Evolutionary conservation across 179 eudicot genomes (phyloP).

Genomic region (Spinacia oleracea): DNA sequence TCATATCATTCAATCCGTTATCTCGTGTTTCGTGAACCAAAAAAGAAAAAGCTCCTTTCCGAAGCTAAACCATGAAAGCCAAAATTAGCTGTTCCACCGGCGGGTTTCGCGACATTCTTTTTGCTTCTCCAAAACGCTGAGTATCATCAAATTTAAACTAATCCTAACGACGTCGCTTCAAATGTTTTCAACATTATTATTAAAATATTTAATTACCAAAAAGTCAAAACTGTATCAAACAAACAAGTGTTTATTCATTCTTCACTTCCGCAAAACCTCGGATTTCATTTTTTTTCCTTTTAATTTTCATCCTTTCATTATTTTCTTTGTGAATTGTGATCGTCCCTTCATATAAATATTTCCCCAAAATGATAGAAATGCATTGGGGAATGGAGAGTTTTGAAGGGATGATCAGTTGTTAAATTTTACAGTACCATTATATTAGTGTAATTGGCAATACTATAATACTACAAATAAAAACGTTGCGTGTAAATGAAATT

Average conservation of each 20-base stretch:
- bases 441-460: no score
- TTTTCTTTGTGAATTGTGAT: background rate
- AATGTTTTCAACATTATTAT: background rate
- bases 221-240: background rate
- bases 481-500: background rate
- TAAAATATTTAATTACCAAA: background rate
- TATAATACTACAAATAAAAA: no score
- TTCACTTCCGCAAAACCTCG: conserved; percentile 13
- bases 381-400: background rate
- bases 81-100: background rate
- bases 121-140: background rate
- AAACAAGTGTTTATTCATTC: conserved; percentile 30
- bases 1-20: background rate
- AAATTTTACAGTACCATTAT: no score
- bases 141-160: background rate
- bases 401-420: conserved; percentile 7
- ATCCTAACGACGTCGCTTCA: background rate
- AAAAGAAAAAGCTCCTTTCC: background rate
- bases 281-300: background rate
- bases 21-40: conserved; percentile 16
- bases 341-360: conserved; percentile 16
- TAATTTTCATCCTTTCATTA: background rate
- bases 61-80: background rate
- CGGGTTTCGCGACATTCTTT: background rate
- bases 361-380: background rate